Evolutionary conservation across 352 stramenopile species (phyloP), one percentile per base, ranked within the genome.

Genomic region (Phytophthora tubulina): DNA sequence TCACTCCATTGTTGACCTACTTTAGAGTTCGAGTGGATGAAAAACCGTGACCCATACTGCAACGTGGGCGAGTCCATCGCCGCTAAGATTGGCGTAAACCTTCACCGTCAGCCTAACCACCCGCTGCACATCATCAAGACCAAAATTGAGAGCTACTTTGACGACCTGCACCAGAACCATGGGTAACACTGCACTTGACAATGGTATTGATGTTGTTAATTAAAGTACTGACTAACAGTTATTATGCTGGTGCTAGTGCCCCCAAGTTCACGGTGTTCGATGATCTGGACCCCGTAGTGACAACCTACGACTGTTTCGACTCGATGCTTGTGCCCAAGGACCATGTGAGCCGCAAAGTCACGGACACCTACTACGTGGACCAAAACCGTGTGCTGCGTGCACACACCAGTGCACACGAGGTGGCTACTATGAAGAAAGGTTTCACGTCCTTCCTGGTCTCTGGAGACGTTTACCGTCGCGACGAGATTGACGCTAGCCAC

Each of bases 401-500:
- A 5, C 93, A 98, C 78, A 99, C 96, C 4, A 96, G 83, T 44
- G 97, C 97, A 4, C 97, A 99, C 79, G 97, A 99, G 78, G 89
- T 96, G 10, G 75, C 96, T 7, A 91, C 94, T 17, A 85, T 99
- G 75, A 89, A 94, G 61, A 72, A 94, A 42, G 92, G 95, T 3
- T 72, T 89, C 65, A 90, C 95, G 63, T 84, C 89, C 61, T 99
- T 99, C 75, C 72, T 99, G 6, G 88, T 98, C 46, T 91, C 92
- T 0, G 97, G 96, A 14, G 97, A 99, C 80, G 95, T 99, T 11
- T 99, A 99, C 82, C 95, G 98, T 54, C 88, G 98, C 13, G 98
- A 99, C 81, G 97, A 99, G 81, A 99, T 99, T 74, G 98, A 99
- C 73, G 81, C 90, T 11, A 99, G 88, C 48, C 98, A 99, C 84